Conservation (phyloP, 2,329 filamentous ascomycete genomes). For the Ophiostoma australiae region DNA sequence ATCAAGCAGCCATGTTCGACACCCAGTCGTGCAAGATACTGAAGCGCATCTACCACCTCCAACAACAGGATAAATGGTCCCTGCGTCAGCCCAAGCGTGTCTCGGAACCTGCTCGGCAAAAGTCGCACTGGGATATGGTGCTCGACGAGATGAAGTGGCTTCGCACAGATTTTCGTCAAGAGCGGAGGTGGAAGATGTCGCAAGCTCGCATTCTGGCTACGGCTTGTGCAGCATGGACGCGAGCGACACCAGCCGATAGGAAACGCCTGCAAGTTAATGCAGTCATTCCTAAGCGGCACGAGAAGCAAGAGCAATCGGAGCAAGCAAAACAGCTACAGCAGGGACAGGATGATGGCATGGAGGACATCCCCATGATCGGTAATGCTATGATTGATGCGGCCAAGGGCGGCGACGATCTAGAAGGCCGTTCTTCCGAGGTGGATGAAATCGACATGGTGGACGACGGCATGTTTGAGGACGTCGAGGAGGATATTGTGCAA, state of each 20-base stretch:
- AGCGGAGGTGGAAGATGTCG: slow-evolving; percentile 87
- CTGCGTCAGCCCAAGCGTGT: slow-evolving; percentile 81
- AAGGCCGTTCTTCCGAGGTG: slow-evolving; percentile 27
- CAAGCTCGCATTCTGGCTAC: slow-evolving; percentile 74
- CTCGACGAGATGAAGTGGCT: slow-evolving; percentile 96
- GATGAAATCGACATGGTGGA: slow-evolving; percentile 43
- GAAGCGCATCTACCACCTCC: slow-evolving; percentile 80
- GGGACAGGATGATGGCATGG: slow-evolving; percentile 30
- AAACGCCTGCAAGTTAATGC: slow-evolving; percentile 63
- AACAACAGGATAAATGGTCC: slow-evolving; percentile 89
- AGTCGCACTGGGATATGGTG: slow-evolving; percentile 79
- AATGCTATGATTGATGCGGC: slow-evolving; percentile 28
- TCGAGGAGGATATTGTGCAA: slow-evolving; percentile 34
- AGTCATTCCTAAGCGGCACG: slow-evolving; percentile 37
- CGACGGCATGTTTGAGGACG: slow-evolving; percentile 33
- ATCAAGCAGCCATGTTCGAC: slow-evolving; percentile 76
- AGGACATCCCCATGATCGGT: slow-evolving; percentile 25
- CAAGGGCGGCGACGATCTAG: slow-evolving; percentile 11
- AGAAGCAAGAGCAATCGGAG: background rate
- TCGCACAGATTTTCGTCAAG: slow-evolving; percentile 91
- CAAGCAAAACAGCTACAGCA: background rate
- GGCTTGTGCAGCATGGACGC: slow-evolving; percentile 79
- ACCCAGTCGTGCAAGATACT: slow-evolving; percentile 83
- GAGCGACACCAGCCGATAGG: slow-evolving; percentile 58
- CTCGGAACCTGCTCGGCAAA: slow-evolving; percentile 70